Conservation (phyloP, 2,329 filamentous ascomycete species). For the Colletotrichum sp. region DNA sequence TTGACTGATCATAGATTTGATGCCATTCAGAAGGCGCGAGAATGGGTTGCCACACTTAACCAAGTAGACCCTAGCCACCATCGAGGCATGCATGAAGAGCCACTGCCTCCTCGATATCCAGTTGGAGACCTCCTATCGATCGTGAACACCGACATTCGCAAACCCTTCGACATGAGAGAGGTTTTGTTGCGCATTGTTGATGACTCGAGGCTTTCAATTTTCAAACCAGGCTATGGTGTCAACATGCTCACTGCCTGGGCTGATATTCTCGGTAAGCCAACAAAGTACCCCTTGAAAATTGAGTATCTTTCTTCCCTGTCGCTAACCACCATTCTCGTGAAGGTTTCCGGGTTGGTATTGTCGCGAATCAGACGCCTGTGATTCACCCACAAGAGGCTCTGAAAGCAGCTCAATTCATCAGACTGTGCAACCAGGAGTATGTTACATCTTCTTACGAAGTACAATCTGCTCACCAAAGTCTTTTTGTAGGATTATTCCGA, state of each 20-base stretch:
- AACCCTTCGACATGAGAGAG: constrained; percentile 27
- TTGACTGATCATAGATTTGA: neutral
- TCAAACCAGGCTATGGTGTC: constrained; percentile 40
- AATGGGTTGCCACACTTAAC: neutral
- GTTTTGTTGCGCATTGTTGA: constrained; percentile 41
- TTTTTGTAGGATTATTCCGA: neutral
- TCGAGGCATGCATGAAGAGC: neutral
- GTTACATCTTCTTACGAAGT: neutral
- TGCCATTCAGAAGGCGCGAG: neutral
- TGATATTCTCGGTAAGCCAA: neutral
- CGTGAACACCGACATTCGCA: constrained; percentile 24
- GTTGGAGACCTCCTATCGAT: neutral
- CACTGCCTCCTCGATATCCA: neutral
- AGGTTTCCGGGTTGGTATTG: neutral
- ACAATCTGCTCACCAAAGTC: neutral
- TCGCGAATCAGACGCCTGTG: neutral
- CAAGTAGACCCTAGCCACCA: neutral
- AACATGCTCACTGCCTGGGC: constrained; percentile 28
- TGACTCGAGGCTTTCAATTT: constrained; percentile 35
- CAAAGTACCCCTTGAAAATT: neutral
- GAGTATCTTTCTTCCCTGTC: neutral
- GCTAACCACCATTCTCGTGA: neutral
- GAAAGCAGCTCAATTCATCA: neutral
- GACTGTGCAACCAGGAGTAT: neutral
- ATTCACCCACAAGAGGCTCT: neutral